Percentiles rank a stretch among this genome's conserved stretches.
phyloP scores from a whole-genome alignment of 345 rosid genomes.

The Noccaea caerulescens region DNA sequence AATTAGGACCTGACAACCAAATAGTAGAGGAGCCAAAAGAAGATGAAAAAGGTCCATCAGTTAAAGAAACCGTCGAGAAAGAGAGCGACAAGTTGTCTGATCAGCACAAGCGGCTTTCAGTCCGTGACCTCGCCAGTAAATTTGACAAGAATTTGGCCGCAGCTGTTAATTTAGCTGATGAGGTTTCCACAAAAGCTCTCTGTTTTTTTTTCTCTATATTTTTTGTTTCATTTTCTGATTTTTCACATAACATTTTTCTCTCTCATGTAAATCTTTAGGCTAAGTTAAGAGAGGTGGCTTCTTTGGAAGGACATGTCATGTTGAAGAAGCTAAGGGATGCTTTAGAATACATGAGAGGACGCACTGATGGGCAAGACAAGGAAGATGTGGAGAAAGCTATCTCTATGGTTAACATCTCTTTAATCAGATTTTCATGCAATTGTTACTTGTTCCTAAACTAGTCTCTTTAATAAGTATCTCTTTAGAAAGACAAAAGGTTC shows the following conservation, averaged over 20 bases:
- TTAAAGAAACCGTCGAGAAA: constrained; percentile 80
- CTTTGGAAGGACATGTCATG: constrained; percentile 97
- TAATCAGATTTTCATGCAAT: neutral
- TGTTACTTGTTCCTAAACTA: constrained; percentile 5
- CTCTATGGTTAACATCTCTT: constrained; percentile 70
- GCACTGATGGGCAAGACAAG: constrained; percentile 80
- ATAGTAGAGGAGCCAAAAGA: constrained; percentile 89
- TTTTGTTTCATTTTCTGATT: neutral
- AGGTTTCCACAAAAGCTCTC: constrained; percentile 54
- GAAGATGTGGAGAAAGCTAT: constrained; percentile 97
- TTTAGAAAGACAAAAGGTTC: neutral
- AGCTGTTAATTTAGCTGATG: constrained; percentile 79
- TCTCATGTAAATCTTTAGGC: constrained; percentile 51
- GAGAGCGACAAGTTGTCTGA: constrained; percentile 71
- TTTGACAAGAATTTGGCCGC: constrained; percentile 90
- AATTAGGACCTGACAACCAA: constrained; percentile 85
- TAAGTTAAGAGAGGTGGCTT: constrained; percentile 85
- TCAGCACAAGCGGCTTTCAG: constrained; percentile 96
- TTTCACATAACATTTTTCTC: neutral
- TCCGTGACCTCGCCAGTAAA: constrained; percentile 95
- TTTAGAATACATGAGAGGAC: constrained; percentile 89
- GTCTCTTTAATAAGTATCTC: neutral
- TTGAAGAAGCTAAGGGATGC: constrained; percentile 99
- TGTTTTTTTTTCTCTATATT: no score
- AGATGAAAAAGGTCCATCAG: constrained; percentile 71